These are phyloP conservation scores for Pseudognaphalium luteoalbum DNA, from an alignment of 129 eudicot species.

Conservation along the genomic window DNA sequence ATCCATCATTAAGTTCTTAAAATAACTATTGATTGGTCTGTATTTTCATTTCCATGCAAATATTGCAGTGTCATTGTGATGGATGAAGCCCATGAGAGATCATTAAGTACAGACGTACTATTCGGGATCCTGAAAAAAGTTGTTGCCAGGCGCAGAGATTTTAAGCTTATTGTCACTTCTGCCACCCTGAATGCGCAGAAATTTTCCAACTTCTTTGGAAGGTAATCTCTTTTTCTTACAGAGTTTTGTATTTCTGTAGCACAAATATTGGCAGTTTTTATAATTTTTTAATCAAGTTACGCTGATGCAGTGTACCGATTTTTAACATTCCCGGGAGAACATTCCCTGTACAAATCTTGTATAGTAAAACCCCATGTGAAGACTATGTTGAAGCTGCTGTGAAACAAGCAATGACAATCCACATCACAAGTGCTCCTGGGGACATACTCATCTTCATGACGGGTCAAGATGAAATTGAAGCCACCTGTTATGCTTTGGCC, in stretches of 20 bases:
- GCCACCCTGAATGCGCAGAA: constrained; percentile 75
- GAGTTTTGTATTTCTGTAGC: background rate
- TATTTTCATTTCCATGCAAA: constrained; percentile 2
- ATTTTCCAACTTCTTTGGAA: constrained; percentile 64
- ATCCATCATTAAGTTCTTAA: constrained; percentile 3
- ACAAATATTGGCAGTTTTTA: constrained; percentile 9
- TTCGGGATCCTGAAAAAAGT: constrained; percentile 72
- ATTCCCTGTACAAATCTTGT: constrained; percentile 57
- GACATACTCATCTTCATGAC: constrained; percentile 79
- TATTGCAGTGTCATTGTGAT: constrained; percentile 60
- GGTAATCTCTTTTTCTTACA: constrained; percentile 33
- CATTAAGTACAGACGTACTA: constrained; percentile 64
- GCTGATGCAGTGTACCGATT: constrained; percentile 58
- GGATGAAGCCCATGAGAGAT: constrained; percentile 85
- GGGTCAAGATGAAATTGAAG: constrained; percentile 72
- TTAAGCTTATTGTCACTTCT: constrained; percentile 74
- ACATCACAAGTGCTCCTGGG: constrained; percentile 63
- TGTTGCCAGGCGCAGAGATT: constrained; percentile 71
- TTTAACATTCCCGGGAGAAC: constrained; percentile 79
- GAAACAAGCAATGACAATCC: constrained; percentile 76
- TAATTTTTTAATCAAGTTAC: background rate
- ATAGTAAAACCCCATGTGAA: constrained; percentile 70
- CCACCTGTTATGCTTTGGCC: constrained; percentile 53
- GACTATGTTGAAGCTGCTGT: constrained; percentile 79
- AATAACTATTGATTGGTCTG: background rate